Conservation (phyloP, 192 early-diverging fungal genomes). For the Geranomyces variabilis region DNA sequence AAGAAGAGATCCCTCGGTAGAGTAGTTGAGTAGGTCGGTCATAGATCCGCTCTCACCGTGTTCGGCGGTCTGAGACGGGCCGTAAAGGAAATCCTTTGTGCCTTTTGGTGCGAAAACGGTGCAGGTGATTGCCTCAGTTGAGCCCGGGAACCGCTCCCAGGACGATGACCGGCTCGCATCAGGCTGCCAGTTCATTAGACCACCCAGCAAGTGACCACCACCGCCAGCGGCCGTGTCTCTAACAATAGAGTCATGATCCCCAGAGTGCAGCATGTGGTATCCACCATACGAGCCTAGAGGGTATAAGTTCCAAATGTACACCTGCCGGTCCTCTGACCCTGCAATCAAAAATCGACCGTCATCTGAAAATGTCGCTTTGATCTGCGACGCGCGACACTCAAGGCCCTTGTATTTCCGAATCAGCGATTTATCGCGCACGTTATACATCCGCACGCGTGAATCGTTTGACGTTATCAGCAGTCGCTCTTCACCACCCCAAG, state of each 20-base stretch:
- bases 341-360: constrained; percentile 81
- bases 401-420: constrained; percentile 81
- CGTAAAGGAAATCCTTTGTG: constrained; percentile 18
- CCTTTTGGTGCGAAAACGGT: constrained; percentile 35
- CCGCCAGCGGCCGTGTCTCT: not conserved
- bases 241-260: constrained; percentile 1
- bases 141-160: constrained; percentile 31
- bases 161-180: constrained; percentile 23
- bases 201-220: constrained; percentile 8
- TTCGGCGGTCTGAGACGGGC: not conserved
- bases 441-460: constrained; percentile 78
- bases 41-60: not conserved
- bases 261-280: not conserved
- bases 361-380: constrained; percentile 76
- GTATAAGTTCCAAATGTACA: constrained; percentile 73
- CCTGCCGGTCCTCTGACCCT: constrained; percentile 76
- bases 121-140: constrained; percentile 25
- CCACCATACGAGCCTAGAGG: not conserved
- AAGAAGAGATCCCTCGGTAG: constrained; percentile 29
- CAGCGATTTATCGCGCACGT: constrained; percentile 75
- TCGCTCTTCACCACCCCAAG: constrained; percentile 57
- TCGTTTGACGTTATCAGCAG: constrained; percentile 80
- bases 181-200: constrained; percentile 37
- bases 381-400: constrained; percentile 69
- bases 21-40: not conserved